phyloP scores from a whole-genome alignment of 306 rosid species.

The Phaseolus lunatus region DNA sequence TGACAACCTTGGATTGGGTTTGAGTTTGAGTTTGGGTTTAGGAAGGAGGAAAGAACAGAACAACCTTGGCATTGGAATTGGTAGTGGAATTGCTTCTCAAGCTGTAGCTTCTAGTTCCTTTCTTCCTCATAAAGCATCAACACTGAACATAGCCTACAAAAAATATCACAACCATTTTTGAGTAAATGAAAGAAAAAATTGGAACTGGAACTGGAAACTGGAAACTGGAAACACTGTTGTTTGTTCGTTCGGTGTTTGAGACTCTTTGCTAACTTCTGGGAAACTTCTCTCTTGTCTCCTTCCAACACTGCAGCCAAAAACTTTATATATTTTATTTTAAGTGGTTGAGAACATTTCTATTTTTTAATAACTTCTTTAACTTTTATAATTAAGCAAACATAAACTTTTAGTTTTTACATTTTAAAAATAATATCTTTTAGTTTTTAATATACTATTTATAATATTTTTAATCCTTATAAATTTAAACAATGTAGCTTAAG shows the following conservation, averaged over 20 bases:
- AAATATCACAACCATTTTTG: background rate
- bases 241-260: slow-evolving; percentile 1
- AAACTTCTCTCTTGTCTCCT: slow-evolving; percentile 45
- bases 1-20: slow-evolving; percentile 32
- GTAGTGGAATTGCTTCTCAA: slow-evolving; percentile 47
- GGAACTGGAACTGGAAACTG: background rate
- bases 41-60: slow-evolving; percentile 28
- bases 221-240: slow-evolving; percentile 15
- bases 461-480: too few species aligned
- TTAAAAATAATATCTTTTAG: too few species aligned
- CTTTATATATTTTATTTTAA: background rate
- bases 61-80: slow-evolving; percentile 34
- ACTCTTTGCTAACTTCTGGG: slow-evolving; percentile 25
- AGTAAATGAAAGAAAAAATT: background rate
- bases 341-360: too few species aligned
- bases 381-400: too few species aligned
- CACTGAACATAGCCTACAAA: background rate
- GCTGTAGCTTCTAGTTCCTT: slow-evolving; percentile 40
- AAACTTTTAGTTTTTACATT: too few species aligned
- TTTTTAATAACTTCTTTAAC: too few species aligned
- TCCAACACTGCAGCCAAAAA: background rate
- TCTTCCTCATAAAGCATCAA: slow-evolving; percentile 37
- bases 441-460: too few species aligned
- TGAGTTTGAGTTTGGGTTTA: slow-evolving; percentile 43
- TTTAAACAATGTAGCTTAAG: too few species aligned